Base-by-base conservation (phyloP, 2,329 filamentous ascomycete species). In the Aspergillus sclerotialis region DNA sequence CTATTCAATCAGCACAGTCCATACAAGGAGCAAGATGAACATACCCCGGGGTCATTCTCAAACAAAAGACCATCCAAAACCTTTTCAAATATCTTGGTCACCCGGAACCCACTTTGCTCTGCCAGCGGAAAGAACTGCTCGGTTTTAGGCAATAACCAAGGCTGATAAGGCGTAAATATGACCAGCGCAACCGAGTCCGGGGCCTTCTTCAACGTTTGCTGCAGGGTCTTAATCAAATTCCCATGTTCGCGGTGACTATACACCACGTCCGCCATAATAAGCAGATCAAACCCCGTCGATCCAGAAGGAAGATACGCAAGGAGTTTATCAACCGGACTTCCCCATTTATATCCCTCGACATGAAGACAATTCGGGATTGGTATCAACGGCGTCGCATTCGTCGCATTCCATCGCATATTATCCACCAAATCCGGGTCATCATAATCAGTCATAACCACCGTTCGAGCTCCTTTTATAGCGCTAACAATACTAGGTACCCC, bases 101-200 rank as follows among this genome's bases (percentile, higher is more conserved):
- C 88, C 11, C 63, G 63, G 40, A 95, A 84, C 0, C 87, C 88
- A 31, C 69, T 72, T 33, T 76, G 74, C 39, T 76, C 69, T 4
- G 82, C 84, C 37, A 88, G 53, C 31, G 88, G 83, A 55, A 95
- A 95, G 66, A 95, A 95, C 4, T 74, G 76, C 56, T 94, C 69
- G 52, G 94, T 92, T 60, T 87, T 84, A 43, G 88, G 75, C 50
- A 84, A 71, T 53, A 95, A 68, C 89, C 89, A 95, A 2, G 90
- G 89, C 43, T 92, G 73, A 63, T 96, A 94, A 13, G 86, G 89
- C 0, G 89, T 94, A 66, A 95, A 96, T 60, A 95, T 93, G 6
- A 95, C 88, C 49, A 89, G 75, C 2, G 88, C 87, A 35, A 72
- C 72, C 31, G 81, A 76, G 2, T 67, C 66, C 3, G 58, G 49